These are phyloP conservation scores for Cucurbita argyrosperma DNA, from an alignment of 306 rosid genomes.

Conservation along the genomic window DNA sequence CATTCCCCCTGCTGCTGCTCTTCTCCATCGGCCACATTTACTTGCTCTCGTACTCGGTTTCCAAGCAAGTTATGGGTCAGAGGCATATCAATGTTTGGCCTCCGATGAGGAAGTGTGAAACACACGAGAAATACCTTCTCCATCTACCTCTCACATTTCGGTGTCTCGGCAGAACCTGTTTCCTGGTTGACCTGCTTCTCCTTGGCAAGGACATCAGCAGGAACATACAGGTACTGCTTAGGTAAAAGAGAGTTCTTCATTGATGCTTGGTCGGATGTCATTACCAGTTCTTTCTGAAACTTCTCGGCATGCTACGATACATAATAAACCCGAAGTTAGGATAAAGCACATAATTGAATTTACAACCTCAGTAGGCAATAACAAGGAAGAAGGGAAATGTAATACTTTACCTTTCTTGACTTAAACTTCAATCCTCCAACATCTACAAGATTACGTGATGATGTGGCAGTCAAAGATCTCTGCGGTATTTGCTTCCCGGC, in stretches of 20 bases:
- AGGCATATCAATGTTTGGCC: constrained; percentile 18
- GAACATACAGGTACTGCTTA: constrained; percentile 92
- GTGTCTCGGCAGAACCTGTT: constrained; percentile 30
- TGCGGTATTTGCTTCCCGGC: constrained; percentile 91
- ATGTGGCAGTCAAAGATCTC: constrained; percentile 25
- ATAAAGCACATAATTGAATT: neutral
- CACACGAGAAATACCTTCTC: constrained; percentile 1
- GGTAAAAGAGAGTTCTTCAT: constrained; percentile 81
- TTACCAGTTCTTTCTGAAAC: constrained; percentile 78
- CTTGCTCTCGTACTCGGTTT: neutral
- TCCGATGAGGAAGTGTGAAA: constrained; percentile 10
- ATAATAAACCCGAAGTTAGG: constrained; percentile 12
- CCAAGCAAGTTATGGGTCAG: constrained; percentile 10
- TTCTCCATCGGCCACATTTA: neutral
- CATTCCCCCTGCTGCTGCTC: neutral
- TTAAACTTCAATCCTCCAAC: constrained; percentile 66
- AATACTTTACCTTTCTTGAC: constrained; percentile 50
- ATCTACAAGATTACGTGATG: constrained; percentile 34
- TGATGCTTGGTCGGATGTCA: constrained; percentile 97
- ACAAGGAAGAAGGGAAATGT: neutral
- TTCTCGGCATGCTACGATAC: constrained; percentile 53
- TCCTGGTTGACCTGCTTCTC: constrained; percentile 67
- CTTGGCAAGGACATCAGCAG: constrained; percentile 75
- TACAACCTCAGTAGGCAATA: neutral
- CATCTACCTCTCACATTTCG: constrained; percentile 41